Base-by-base conservation (phyloP, 2,329 filamentous ascomycete genomes). In the Aspergillus fumigatus region DNA sequence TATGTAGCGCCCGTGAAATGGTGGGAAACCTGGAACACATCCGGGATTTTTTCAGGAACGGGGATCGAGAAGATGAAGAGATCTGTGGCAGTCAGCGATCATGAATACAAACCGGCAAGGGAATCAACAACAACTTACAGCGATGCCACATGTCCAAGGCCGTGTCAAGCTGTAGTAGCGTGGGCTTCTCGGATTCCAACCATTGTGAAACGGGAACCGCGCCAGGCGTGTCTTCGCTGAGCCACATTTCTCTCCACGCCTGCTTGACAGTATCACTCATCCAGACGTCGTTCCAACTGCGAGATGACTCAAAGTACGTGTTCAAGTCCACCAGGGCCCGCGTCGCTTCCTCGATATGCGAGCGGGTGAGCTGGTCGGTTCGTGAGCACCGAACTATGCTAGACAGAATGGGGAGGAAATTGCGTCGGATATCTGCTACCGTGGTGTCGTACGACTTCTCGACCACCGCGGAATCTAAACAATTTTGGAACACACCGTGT, bases 21-120 rank as follows among this genome's bases (percentile, higher is more conserved):
- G 63, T 86, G 84, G 2, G 84, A 85, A 38, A 82, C 82, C 67
- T 86, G 84, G 67, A 85, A 86, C 3, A 86, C 81, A 19, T 76
- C 77, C 0, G 84, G 84, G 25, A 82, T 78, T 57, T 80, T 77
- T 48, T 83, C 80, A 0, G 82, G 82, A 6, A 84, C 79, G 1
- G 79, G 80, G 25, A 84, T 80, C 0, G 81, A 82, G 68, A 83
- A 84, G 56, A 84, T 82, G 69, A 84, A 81, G 27, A 79, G 72
- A 41, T 76, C 32, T 38, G n/a, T 2, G 0, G 2, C 14, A 17
- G 32, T 38, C 32, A 38, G 32, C 17, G 11, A 38, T 17, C 14
- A 32, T 38, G 32, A 38, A 38, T 7, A 17, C 14, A 17, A 6
- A 3, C 14, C 6, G 32, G 5, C 14, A 1, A 17, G 32, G 32